Evolutionary conservation across 2,329 filamentous ascomycete genomes (phyloP), one percentile per base, ranked within the genome.

Genomic region (Lachnellula willkommii): DNA sequence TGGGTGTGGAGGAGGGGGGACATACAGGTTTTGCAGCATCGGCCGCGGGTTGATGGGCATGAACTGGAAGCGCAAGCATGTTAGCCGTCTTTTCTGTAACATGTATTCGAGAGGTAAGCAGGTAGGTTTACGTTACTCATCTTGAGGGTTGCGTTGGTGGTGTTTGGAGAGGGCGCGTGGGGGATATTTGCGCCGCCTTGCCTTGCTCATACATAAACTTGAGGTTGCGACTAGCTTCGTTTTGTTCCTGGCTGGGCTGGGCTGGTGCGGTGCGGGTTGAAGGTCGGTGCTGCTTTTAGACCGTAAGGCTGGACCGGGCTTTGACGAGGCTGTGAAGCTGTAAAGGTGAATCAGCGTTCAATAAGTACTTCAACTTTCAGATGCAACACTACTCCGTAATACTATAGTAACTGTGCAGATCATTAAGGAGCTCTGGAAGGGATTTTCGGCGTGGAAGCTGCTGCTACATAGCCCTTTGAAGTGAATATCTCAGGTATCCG

Each of bases 21-120:
- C 85, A 68, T 84, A 90, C 85, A 96, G 85, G 71, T 86, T 86
- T 78, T 96, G 91, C 71, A 99, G 88, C 82, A 96, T 91, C 45
- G 94, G 94, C 73, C 93, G 90, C 70, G 94, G 94, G 81, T 99
- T 99, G 70, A 97, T 80, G 62, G 94, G 94, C 73, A 95, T 87
- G 77, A 95, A 95, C 83, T 87, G 58, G 50, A 26, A n/a, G 7
- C 36, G 55, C 47, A 28, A 39, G 55, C 47, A 28, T 36, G 57
- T 70, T 64, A 70, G 66, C 47, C n/a, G 17, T 28, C 11, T 2
- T 46, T 28, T 24, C 50, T 26, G 42, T 36, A 2, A n/a, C 50
- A 46, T 17, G 37, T 3, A 15, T 14, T 17, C 14, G 7, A 39
- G 17, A 50, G 43, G 28, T 32, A 14, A 39, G 28, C 26, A n/a